Evolutionary conservation across 108 stramenopile genomes (phyloP), one percentile per base, ranked within the genome.

Genomic region (Cyclostephanos invisitatus): DNA sequence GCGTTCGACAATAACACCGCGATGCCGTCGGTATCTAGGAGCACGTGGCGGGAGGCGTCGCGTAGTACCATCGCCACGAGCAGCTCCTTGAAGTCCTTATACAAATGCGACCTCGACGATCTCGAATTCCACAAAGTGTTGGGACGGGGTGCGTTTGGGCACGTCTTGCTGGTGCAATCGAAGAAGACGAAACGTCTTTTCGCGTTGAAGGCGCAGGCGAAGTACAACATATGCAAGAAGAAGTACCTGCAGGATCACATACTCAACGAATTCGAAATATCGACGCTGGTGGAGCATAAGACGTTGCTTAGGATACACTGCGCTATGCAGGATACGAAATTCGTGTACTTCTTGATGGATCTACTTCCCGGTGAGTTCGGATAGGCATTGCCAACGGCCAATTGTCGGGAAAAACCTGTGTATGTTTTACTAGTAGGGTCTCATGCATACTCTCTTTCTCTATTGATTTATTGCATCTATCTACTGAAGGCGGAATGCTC

Each of bases 191-290:
- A 73, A 25, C 59, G 64, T 29, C 49, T 80, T 12, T 91, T 84
- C 64, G 90, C 90, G 1, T 84, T 91, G 72, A 91, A 91, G 62
- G 82, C 70, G 10, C 88, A 86, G 73, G 51, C 85, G 40, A 91
- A 91, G 71, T 28, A 68, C 28, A 55, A 46, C 27, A 91, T 91
- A 32, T 61, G 81, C 12, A 85, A 56, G 15, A 85, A 89, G 4
- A 32, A 32, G 55, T 61, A 81, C 2, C 76, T 87, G 40, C 76
- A 87, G 66, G 87, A 85, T 4, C 85, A 84, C 48, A 78, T 88
- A 27, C 51, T 84, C 50, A 84, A 71, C 37, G 83, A 86, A 61
- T 78, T 78, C 35, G 47, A 50, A 48, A 81, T 86, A 24, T 65
- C 85, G 71, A 72, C 58, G 28, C 58, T 77, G 54, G 37, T 86